Conservation (phyloP, 768 basidiomycete species). For the Chiua virens region DNA sequence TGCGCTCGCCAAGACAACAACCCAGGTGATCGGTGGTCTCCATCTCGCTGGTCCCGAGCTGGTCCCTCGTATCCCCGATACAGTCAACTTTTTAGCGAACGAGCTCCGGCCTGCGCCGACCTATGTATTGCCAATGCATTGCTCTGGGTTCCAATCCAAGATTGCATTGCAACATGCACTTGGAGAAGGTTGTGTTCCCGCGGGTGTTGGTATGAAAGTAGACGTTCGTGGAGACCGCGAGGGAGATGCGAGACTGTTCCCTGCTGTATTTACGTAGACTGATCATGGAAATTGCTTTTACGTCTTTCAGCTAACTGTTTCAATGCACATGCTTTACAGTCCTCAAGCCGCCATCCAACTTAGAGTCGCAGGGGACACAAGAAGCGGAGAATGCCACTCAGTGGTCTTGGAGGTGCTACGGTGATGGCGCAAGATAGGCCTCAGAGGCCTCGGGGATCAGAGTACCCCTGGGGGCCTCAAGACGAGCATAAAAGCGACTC, state of each 20-base stretch:
- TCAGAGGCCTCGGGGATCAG: too few relatives aligned
- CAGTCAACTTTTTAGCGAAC: constrained; percentile 68
- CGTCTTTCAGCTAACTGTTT: too few relatives aligned
- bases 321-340: too few relatives aligned
- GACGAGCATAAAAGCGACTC: too few relatives aligned
- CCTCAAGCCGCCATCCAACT: too few relatives aligned
- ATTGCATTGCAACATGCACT: constrained; percentile 66
- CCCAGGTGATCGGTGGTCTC: constrained; percentile 74
- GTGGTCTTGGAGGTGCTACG: too few relatives aligned
- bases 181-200: constrained; percentile 76
- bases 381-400: too few relatives aligned
- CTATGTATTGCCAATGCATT: constrained; percentile 83
- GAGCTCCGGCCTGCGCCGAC: constrained; percentile 59
- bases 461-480: too few relatives aligned
- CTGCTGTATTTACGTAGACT: constrained; percentile 15
- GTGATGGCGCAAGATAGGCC: too few relatives aligned
- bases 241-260: constrained; percentile 35
- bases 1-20: neutral
- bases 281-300: constrained; percentile 8
- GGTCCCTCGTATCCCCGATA: constrained; percentile 59
- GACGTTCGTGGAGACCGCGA: constrained; percentile 50
- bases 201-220: constrained; percentile 70
- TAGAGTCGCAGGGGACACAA: too few relatives aligned
- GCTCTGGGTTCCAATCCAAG: constrained; percentile 78
- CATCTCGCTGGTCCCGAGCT: constrained; percentile 79